Base-by-base conservation (phyloP, 345 rosid species). In the Eutrema yunnanense region DNA sequence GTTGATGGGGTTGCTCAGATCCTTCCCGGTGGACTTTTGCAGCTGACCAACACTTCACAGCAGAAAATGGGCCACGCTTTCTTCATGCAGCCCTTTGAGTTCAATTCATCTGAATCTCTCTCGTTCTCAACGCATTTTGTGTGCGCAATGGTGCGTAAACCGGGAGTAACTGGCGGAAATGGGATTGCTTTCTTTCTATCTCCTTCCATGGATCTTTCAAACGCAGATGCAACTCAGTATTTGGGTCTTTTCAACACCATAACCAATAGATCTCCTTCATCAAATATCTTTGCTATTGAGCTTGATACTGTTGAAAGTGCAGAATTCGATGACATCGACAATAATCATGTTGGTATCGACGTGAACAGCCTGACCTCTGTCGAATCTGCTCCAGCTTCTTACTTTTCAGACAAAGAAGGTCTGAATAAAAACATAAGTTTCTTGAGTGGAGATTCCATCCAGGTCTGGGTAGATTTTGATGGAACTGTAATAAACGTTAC, bases 311-410 rank as follows among this genome's bases (percentile, higher is more conserved):
- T 87, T 16, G 6, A 19, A 14, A 85, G 75, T 68, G 72, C 61
- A 6, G 92, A 91, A 41, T 85, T 86, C 7, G 50, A 73, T 0
- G 93, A 88, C 63, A 73, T 69, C 9, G 2, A 84, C 43, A 80
- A 62, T 19, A 89, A 86, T 36, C 92, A 86, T 74, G 88, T 90
- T 13, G 88, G 88, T 30, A 81, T 90, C 59, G 79, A 88, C 50
- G 76, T 87, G 50, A 88, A 82, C 58, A 65, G 36, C 58, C 48
- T 86, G 62, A 42, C 1, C 33, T 92, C 98, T 6, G 6, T 37
- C 2, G 29, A 12, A 1, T 76, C 88, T 29, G 61, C 77, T 51
- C 27, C 84, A 0, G 85, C 90, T 4, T 65, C 78, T 9, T 92
- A 86, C 63, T 68, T 73, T 57, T 59, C 46, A 3, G 73, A 74